A percentile compares a stretch with the other conserved stretches of the same genome.
phyloP scores from a whole-genome alignment of 345 rosid species.

The Streptanthus diversifolius region DNA sequence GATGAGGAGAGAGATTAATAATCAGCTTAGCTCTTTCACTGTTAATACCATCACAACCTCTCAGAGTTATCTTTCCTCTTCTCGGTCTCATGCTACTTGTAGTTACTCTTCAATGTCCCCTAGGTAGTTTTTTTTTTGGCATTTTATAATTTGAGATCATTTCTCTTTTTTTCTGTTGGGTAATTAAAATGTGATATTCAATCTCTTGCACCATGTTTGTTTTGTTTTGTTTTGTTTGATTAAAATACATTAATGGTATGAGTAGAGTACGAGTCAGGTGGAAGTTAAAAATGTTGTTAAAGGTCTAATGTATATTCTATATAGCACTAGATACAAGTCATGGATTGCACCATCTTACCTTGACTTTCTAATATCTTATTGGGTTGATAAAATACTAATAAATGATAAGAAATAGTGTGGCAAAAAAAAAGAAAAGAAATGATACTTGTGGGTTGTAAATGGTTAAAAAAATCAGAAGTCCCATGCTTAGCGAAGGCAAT shows the following conservation, averaged over 20 bases:
- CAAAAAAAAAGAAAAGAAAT: not conserved
- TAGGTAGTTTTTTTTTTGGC: conserved; percentile 36
- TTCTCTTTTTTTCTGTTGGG: not conserved
- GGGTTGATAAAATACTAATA: not conserved
- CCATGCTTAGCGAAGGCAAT: conserved; percentile 22
- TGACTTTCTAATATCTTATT: not conserved
- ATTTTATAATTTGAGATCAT: not conserved
- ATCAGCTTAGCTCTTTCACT: conserved; percentile 49
- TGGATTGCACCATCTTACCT: not conserved
- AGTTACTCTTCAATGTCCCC: conserved; percentile 93
- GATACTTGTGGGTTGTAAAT: conserved; percentile 1
- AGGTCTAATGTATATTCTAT: not conserved
- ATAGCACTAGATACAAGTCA: not conserved
- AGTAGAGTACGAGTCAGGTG: not conserved
- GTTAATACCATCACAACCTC: conserved; percentile 29
- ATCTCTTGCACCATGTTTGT: not conserved
- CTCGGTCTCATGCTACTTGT: conserved; percentile 76
- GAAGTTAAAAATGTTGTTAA: not conserved
- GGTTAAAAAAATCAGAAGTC: not conserved
- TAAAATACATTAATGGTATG: not conserved
- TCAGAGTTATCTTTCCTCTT: conserved; percentile 41
- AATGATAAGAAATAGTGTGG: not conserved
- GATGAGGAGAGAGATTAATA: conserved; percentile 72
- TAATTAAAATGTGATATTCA: not conserved
- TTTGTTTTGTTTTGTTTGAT: not conserved